phyloP scores from a whole-genome alignment of 192 early-diverging fungal species.

The Podila clonocystis region DNA sequence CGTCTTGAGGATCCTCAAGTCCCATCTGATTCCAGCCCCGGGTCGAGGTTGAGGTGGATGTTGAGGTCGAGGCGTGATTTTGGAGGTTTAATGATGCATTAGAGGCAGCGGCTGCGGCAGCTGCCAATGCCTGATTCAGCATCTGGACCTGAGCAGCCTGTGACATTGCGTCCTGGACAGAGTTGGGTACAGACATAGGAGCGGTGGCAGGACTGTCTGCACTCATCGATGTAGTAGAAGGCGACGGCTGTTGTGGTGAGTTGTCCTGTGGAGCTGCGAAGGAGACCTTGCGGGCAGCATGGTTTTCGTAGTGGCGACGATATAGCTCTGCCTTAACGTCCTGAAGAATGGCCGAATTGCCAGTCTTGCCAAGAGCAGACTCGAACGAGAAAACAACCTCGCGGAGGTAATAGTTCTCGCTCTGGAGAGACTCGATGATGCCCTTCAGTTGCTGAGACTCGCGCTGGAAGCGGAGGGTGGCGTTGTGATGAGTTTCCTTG shows the following conservation, averaged over 20 bases:
- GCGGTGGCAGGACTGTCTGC: slow-evolving; percentile 7
- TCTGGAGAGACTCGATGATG: slow-evolving; percentile 43
- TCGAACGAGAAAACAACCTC: slow-evolving; percentile 58
- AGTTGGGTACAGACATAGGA: not conserved
- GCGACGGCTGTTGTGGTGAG: not conserved
- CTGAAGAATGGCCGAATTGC: slow-evolving; percentile 27
- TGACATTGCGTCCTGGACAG: slow-evolving; percentile 23
- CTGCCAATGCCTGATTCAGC: slow-evolving; percentile 6
- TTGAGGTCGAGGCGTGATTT: slow-evolving; percentile 6
- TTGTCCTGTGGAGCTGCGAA: not conserved
- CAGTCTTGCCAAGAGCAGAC: slow-evolving; percentile 31
- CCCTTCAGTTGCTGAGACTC: slow-evolving; percentile 40
- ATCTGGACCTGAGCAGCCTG: slow-evolving; percentile 25
- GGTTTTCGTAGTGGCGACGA: slow-evolving; percentile 45
- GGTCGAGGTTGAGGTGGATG: slow-evolving; percentile 6
- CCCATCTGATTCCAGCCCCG: slow-evolving; percentile 34
- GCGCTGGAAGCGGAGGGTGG: slow-evolving; percentile 24
- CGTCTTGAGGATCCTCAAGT: slow-evolving; percentile 11
- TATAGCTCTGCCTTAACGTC: slow-evolving; percentile 49
- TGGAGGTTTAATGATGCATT: slow-evolving; percentile 12
- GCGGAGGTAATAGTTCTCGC: slow-evolving; percentile 57
- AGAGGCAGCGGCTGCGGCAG: slow-evolving; percentile 29
- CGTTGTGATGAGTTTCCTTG: slow-evolving; percentile 61
- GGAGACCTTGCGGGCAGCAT: slow-evolving; percentile 10
- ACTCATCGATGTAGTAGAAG: slow-evolving; percentile 13